Percentiles rank a stretch among this genome's conserved stretches.
Conservation (phyloP, 768 basidiomycete species). For the Pisolithus marmoratus region DNA sequence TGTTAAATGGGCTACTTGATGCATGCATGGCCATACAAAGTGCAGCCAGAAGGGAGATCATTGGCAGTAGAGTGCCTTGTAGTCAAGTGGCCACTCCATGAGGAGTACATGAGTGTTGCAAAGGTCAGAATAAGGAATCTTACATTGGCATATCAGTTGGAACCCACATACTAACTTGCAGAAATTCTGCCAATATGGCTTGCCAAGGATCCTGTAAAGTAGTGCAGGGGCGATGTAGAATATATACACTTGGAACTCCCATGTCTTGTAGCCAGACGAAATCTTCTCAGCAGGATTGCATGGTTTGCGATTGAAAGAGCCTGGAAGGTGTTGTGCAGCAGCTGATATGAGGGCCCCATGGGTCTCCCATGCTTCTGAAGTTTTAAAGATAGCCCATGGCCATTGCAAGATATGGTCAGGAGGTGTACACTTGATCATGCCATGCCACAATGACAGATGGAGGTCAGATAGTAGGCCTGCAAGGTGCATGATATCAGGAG, state of each 20-base stretch:
- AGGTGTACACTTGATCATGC: conserved; percentile 4
- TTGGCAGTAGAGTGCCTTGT: conserved; percentile 23
- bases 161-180: conserved; percentile 18
- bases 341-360: conserved; percentile 16
- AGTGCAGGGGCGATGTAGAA: conserved; percentile 16
- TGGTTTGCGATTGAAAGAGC: too few species aligned
- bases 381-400: conserved; percentile 28
- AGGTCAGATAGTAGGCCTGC: too few species aligned
- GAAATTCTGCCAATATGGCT: conserved; percentile 13
- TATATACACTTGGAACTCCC: conserved; percentile 15
- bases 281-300: too few species aligned
- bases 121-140: conserved; percentile 12
- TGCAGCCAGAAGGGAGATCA: too few species aligned
- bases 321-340: conserved; percentile 7
- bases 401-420: conserved; percentile 15
- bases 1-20: conserved; percentile 19
- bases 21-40: conserved; percentile 24
- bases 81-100: conserved; percentile 20
- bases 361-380: conserved; percentile 12
- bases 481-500: too few species aligned
- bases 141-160: conserved; percentile 12
- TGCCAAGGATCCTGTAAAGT: conserved; percentile 11
- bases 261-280: conserved; percentile 18
- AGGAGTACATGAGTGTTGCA: conserved; percentile 8
- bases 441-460: conserved; percentile 11